phyloP scores from a whole-genome alignment of 2,329 filamentous ascomycete genomes.

The Fusarium ambrosium region DNA sequence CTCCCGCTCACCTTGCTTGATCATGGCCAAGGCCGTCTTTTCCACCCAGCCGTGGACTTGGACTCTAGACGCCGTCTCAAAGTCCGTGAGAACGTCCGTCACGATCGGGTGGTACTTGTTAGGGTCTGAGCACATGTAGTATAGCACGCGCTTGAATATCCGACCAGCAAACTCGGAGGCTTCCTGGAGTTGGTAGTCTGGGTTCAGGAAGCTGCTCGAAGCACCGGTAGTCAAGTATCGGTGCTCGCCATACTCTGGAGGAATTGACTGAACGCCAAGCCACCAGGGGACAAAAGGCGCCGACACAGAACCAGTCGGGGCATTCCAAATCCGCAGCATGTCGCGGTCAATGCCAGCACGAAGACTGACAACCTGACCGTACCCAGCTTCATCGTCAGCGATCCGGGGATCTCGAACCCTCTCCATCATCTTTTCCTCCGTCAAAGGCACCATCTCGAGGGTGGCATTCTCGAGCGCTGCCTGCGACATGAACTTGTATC shows the following conservation, averaged over 20 bases:
- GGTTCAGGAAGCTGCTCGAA: constrained; percentile 43
- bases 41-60: constrained; percentile 39
- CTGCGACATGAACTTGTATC: constrained; percentile 45
- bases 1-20: constrained; percentile 31
- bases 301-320: constrained; percentile 33
- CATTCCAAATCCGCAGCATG: constrained; percentile 41
- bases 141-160: constrained; percentile 39
- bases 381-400: constrained; percentile 41
- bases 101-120: constrained; percentile 35
- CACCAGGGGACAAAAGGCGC: constrained; percentile 43
- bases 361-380: constrained; percentile 41
- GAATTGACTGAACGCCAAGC: constrained; percentile 37
- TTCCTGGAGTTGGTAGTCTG: constrained; percentile 42
- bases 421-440: constrained; percentile 41
- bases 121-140: constrained; percentile 43
- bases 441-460: constrained; percentile 36
- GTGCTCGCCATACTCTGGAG: constrained; percentile 39
- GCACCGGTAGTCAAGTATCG: constrained; percentile 41
- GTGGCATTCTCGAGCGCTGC: constrained; percentile 40
- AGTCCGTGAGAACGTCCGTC: constrained; percentile 23
- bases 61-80: constrained; percentile 31
- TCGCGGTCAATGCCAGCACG: constrained; percentile 28
- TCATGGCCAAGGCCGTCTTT: constrained; percentile 33
- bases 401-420: constrained; percentile 40
- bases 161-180: constrained; percentile 40